phyloP scores from a whole-genome alignment of 2,329 filamentous ascomycete genomes.

The Arthrobotrys entomopaga region DNA sequence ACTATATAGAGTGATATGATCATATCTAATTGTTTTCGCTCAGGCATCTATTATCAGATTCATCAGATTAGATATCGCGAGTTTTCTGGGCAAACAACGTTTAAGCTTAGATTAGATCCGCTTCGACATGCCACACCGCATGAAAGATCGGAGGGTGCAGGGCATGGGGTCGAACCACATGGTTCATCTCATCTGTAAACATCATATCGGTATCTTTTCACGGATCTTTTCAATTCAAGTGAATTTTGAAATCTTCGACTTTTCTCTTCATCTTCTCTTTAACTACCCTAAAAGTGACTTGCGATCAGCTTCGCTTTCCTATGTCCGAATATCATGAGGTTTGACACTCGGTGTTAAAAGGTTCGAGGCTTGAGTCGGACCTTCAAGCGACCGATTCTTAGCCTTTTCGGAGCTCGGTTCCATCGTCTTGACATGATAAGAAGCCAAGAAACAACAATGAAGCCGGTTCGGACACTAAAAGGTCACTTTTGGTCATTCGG shows the following conservation, averaged over 20 bases:
- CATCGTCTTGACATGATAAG: slow-evolving; percentile 33
- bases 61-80: slow-evolving; percentile 55
- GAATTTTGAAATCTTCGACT: neutral
- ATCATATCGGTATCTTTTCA: too few relatives aligned
- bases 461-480: slow-evolving; percentile 42
- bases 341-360: too few relatives aligned
- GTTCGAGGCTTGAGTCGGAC: neutral
- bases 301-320: too few relatives aligned
- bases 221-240: neutral
- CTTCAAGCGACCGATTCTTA: slow-evolving; percentile 39
- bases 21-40: too few relatives aligned
- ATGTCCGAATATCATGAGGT: too few relatives aligned
- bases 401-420: slow-evolving; percentile 44
- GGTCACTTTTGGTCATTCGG: slow-evolving; percentile 17
- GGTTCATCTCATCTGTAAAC: neutral
- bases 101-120: slow-evolving; percentile 55
- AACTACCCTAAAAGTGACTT: neutral
- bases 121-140: slow-evolving; percentile 7
- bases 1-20: too few relatives aligned
- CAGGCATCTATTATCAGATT: slow-evolving; percentile 25
- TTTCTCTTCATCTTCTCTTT: neutral
- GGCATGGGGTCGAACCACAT: slow-evolving; percentile 38
- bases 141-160: neutral
- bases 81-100: slow-evolving; percentile 21
- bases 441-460: slow-evolving; percentile 9